Evolutionary conservation across 2,329 filamentous ascomycete species (phyloP), one percentile per base, ranked within the genome.

Genomic region (Tricladium varicosporioides): DNA sequence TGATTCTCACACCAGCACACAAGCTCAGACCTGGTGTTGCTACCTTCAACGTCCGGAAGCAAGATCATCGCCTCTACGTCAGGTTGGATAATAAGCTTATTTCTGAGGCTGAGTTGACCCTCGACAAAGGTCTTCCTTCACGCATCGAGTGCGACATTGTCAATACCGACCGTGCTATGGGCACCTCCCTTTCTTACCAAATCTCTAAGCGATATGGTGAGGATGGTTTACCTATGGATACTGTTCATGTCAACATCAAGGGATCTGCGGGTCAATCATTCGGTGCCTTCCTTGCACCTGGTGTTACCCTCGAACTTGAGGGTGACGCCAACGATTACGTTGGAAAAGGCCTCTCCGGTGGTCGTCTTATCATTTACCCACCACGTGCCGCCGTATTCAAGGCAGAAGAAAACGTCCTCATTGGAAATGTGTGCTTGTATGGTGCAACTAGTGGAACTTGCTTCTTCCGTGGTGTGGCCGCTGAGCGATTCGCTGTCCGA

Each of bases 291-390:
- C 82, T 97, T 57, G 92, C 93, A 47, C 90, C 92, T 60, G 93
- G 93, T 82, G 86, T 97, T 47, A 97, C 93, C 1, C 79, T 97
- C 48, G 93, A 97, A 75, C 85, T 97, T 42, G 93, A 97, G 77
- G 93, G 93, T 75, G 93, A 97, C 72, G 80, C 91, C 71, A 97
- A 97, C 73, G 93, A 97, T 72, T 97, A 97, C 67, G 92, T 97
- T 55, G 93, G 93, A 65, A 97, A 97, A 80, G 92, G 92, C 70
- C 78, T 97, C 32, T 97, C 92, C 54, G 93, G 93, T 72, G 93
- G 93, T 72, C 89, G 92, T 55, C 77, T 97, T 63, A 96, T 97
- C 69, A 82, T 97, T 69, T 97, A 97, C 73, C 93, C 93, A 60
- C 92, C 92, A 48, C 89, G 92, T 48, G 86, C 88, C 47, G 90